Evolutionary conservation across 371 early-diverging fungal genomes (phyloP), one percentile per base, ranked within the genome.

Genomic region (Mortierella sp.): DNA sequence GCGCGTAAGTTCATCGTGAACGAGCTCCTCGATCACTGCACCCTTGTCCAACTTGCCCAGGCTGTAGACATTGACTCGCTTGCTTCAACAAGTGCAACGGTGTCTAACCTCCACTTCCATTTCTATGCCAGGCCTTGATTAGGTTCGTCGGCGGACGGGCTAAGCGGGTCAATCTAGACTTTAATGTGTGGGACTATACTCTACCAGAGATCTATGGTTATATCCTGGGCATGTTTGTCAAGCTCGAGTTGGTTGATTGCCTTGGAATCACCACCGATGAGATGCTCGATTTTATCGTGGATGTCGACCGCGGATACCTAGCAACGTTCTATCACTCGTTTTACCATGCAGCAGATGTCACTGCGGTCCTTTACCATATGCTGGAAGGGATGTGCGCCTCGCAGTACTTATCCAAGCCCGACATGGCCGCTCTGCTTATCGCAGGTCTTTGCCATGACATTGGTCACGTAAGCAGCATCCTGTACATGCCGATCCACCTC

Each of bases 391-490:
- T 89, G 64, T 86, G 83, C 39, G 88, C 90, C 0, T 79, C 82
- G 0, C 83, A 83, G 10, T 89, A 89, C 50, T 71, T 94, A 12
- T 82, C 90, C n/a, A 69, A 83, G 21, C 81, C 87, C 12, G 95
- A 95, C 65, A 82, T 90, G 59, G 88, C 90, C 18, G 86, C 90
- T 10, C 70, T 95, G 43, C 72, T 95, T 28, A 86, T 96, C 41
- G 90, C 93, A 38, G 95, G 90, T n/a, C 82, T 96, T 41, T 93
- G 94, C 72, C 96, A 96, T 78, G 96, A 96, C 70, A 89, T 92
- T 58, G 92, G 94, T 41, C 96, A 96, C 80, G 93, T 93, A 90
- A 89, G 52, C 30, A 23, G 4, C 13, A 31, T 46, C 34, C 31
- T 28, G 16, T 39, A n/a, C 28, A 12, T 49, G 30, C n/a, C 16